Percentiles rank a stretch among this genome's conserved stretches.
phyloP scores from a whole-genome alignment of 202 grass and related monocot species.

The Thinopyrum obtusiflorum region DNA sequence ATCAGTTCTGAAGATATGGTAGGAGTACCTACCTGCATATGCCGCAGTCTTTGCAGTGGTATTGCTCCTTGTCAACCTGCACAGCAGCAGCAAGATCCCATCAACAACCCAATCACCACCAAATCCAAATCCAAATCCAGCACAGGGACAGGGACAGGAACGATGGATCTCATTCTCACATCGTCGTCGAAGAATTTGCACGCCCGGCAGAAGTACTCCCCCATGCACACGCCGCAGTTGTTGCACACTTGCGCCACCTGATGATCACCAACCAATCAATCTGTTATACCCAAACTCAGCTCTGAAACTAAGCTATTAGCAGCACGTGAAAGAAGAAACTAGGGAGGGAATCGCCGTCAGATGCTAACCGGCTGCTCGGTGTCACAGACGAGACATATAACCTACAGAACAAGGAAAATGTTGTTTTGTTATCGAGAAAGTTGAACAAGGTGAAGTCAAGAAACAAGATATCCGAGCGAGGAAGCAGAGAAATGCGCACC shows the following conservation, averaged over 20 bases:
- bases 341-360: not conserved
- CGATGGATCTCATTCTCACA: slow-evolving; percentile 32
- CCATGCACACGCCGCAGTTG: slow-evolving; percentile 87
- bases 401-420: slow-evolving; percentile 33
- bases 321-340: too few species aligned
- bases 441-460: too few species aligned
- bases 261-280: not conserved
- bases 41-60: slow-evolving; percentile 77
- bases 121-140: not conserved
- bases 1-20: too few species aligned
- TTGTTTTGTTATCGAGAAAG: too few species aligned
- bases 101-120: not conserved
- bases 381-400: slow-evolving; percentile 78
- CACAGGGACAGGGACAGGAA: not conserved
- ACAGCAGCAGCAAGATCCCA: not conserved
- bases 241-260: slow-evolving; percentile 63
- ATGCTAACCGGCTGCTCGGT: slow-evolving; percentile 68
- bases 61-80: slow-evolving; percentile 71
- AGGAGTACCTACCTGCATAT: slow-evolving; percentile 65
- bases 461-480: not conserved
- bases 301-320: too few species aligned
- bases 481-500: slow-evolving; percentile 12
- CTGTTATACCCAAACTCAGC: too few species aligned
- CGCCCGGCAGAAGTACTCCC: slow-evolving; percentile 73
- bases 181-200: slow-evolving; percentile 87